Evolutionary conservation across 805 yeast species (phyloP), one percentile per base, ranked within the genome.

Genomic region (Candida koratica): DNA sequence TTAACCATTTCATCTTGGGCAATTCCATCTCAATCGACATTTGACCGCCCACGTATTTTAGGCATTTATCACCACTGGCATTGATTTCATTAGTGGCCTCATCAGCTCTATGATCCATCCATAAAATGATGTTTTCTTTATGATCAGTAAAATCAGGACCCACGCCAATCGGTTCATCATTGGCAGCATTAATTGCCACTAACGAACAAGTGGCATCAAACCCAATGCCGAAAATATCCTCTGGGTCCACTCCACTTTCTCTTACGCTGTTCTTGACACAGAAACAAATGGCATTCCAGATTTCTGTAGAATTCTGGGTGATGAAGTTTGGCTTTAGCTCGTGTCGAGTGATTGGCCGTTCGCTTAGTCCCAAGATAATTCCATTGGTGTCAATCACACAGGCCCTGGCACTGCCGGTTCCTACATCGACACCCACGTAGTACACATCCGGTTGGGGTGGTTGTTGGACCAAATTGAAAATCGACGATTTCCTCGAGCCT

Each of bases 1-100:
- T 90, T 53, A 93, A 73, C 98, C 98, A 93, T 64, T 85, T 84
- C 65, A 87, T 88, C 63, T 93, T 93, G 43, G 98, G 98, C 46
- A 93, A 71, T 56, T 93, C 97, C 97, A 93, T 93, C 61, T 90
- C 98, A 52, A 93, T 84, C 34, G 97, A 88, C 97, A 93, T 90
- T 51, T 80, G 81, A 13, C 97, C 97, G 41, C 98, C 98, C 13
- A 93, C 97, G 56, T 86, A 93, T 56, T 85, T 83, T 52, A 93
- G 71, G 39, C 85, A 77, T 52, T 75, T 77, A 53, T 87, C 94
- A 23, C 74, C 73, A 0, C 96, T 83, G 27, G 81, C 76, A 60
- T 90, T 90, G 57, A 93, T 88, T 38, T 67, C 75, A 38, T 77
- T 66, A 10, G 96, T 88, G 56, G 90, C 96, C 6, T 69, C 66